These are phyloP conservation scores for Xylaria palmicola DNA, from an alignment of 495 filamentous ascomycete species.

Conservation along the genomic window DNA sequence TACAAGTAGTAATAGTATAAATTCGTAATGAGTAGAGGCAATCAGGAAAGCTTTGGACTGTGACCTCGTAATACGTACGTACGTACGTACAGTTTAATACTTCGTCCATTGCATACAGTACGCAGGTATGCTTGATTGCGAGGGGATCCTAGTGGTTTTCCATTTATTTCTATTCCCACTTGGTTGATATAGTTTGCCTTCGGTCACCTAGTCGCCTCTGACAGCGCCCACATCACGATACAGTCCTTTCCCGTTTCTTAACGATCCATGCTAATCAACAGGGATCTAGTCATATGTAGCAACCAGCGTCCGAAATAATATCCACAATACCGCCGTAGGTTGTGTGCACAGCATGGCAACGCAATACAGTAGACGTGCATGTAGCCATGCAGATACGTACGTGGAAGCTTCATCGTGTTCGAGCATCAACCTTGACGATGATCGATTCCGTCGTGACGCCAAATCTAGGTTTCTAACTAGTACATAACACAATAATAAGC, in stretches of 20 bases:
- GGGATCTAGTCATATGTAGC: too few relatives aligned
- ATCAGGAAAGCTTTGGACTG: neutral
- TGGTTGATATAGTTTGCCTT: neutral
- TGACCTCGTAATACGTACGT: too few relatives aligned
- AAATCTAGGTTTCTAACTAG: too few relatives aligned
- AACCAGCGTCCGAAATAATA: neutral
- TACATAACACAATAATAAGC: neutral
- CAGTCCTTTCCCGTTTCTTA: neutral
- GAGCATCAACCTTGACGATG: too few relatives aligned
- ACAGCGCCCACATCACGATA: neutral
- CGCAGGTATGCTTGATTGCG: too few relatives aligned
- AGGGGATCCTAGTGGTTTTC: too few relatives aligned
- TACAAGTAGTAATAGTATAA: neutral
- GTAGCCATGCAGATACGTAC: too few relatives aligned
- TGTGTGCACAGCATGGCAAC: neutral
- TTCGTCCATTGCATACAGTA: too few relatives aligned
- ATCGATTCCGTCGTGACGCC: too few relatives aligned
- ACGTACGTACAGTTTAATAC: too few relatives aligned
- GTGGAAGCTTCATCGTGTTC: too few relatives aligned
- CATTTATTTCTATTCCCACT: too few relatives aligned
- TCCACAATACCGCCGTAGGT: neutral
- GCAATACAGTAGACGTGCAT: neutral
- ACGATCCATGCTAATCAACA: neutral
- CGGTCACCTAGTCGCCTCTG: neutral
- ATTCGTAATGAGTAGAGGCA: neutral